A percentile compares a stretch with the other conserved stretches of the same genome.
These are phyloP conservation scores for Plectosphaerella plurivora DNA, from an alignment of 2,329 filamentous ascomycete species.

Conservation along the genomic window DNA sequence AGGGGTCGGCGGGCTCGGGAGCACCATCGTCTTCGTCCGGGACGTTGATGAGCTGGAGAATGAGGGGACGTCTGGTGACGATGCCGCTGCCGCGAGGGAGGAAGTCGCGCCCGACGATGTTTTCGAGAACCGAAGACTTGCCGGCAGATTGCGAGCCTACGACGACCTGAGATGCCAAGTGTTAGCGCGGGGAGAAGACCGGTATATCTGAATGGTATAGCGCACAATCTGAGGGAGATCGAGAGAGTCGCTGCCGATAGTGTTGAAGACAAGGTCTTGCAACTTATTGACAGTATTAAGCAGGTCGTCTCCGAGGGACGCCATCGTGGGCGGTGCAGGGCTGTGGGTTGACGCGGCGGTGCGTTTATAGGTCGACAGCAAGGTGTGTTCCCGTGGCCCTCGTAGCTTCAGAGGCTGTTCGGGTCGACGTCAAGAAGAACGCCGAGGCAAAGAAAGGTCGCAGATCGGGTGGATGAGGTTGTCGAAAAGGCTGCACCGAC, in stretches of 20 bases:
- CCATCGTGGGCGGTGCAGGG: slow-evolving; percentile 56
- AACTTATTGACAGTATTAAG: slow-evolving; percentile 95
- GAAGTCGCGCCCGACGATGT: slow-evolving; percentile 97
- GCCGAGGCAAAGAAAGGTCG: too few species aligned
- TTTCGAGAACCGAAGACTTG: slow-evolving; percentile 97
- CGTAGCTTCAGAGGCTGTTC: too few species aligned
- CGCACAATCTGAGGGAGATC: slow-evolving; percentile 96
- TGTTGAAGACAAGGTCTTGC: slow-evolving; percentile 98
- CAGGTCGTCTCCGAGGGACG: slow-evolving; percentile 91
- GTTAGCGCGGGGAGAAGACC: neutral
- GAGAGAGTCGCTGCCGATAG: slow-evolving; percentile 96
- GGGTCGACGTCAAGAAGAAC: too few species aligned
- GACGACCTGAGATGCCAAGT: slow-evolving; percentile 64
- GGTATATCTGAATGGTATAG: slow-evolving; percentile 10
- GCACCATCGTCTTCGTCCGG: slow-evolving; percentile 65
- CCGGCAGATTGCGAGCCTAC: slow-evolving; percentile 97
- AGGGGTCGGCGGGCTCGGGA: slow-evolving; percentile 62
- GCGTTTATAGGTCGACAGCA: too few species aligned
- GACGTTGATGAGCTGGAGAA: slow-evolving; percentile 97
- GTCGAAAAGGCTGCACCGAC: too few species aligned
- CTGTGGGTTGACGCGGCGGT: too few species aligned
- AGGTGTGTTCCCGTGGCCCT: too few species aligned
- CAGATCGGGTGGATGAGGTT: too few species aligned
- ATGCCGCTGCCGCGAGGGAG: slow-evolving; percentile 94
- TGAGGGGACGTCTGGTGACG: slow-evolving; percentile 88